These are phyloP conservation scores for Bryoerythrophyllum caledonicum DNA, from an alignment of 225 moss, liverwort and hornwort genomes.

Conservation along the genomic window DNA sequence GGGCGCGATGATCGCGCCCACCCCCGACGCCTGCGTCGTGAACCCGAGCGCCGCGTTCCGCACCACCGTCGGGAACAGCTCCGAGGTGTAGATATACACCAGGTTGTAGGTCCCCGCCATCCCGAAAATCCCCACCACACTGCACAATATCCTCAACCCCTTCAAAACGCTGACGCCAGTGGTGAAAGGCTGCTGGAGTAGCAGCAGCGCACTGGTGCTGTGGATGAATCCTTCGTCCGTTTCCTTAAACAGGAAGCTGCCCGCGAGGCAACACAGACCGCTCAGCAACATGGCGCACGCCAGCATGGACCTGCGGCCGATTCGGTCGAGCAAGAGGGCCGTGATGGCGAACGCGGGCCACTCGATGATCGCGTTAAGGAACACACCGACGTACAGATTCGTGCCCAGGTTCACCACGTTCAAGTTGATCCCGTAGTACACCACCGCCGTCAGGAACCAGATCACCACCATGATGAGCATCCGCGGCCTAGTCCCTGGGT, in stretches of 20 bases:
- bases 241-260: slow-evolving; percentile 53
- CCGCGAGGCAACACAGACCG: slow-evolving; percentile 66
- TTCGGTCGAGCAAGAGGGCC: slow-evolving; percentile 45
- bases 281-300: slow-evolving; percentile 56
- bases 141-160: slow-evolving; percentile 54
- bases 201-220: not conserved
- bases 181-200: not conserved
- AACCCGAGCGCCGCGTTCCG: slow-evolving; percentile 79
- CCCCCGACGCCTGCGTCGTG: slow-evolving; percentile 58
- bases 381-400: slow-evolving; percentile 73
- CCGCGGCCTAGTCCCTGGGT: slow-evolving; percentile 46
- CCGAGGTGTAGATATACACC: slow-evolving; percentile 70
- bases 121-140: slow-evolving; percentile 66
- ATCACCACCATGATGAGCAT: slow-evolving; percentile 77
- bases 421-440: slow-evolving; percentile 77
- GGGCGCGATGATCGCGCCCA: slow-evolving; percentile 69
- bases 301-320: slow-evolving; percentile 66
- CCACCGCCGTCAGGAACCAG: slow-evolving; percentile 60
- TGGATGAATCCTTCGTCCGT: not conserved
- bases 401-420: slow-evolving; percentile 76
- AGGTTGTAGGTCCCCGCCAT: slow-evolving; percentile 76
- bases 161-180: not conserved
- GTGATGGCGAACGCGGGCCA: slow-evolving; percentile 75
- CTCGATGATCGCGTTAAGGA: slow-evolving; percentile 72
- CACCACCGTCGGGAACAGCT: slow-evolving; percentile 88